Conservation (phyloP, 306 rosid species). For the Pterocarpus santalinus region DNA sequence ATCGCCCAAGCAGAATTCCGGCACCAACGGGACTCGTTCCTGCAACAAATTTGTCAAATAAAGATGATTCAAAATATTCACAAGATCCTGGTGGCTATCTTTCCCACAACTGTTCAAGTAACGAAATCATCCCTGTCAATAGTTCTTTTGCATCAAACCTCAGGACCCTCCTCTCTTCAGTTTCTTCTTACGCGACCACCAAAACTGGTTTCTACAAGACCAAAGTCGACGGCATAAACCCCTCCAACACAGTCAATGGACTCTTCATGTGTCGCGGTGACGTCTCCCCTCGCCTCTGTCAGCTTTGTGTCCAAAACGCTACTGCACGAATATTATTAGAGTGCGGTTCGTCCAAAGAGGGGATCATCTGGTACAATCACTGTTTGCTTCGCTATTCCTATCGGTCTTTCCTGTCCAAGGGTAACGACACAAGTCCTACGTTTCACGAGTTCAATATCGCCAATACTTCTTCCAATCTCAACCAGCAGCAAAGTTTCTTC, state of each 20-base stretch:
- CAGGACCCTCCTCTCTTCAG: constrained; percentile 18
- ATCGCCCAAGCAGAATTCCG: background rate
- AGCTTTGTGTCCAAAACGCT: constrained; percentile 19
- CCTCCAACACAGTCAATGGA: constrained; percentile 28
- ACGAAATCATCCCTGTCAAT: background rate
- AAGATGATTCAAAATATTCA: background rate
- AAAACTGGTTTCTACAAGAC: constrained; percentile 25
- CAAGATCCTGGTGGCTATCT: background rate
- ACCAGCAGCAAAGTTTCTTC: constrained; percentile 16
- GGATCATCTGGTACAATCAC: constrained; percentile 27
- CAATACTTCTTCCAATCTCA: background rate
- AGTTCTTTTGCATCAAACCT: background rate
- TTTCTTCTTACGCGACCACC: constrained; percentile 31
- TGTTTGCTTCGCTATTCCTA: constrained; percentile 37
- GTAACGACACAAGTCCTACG: background rate
- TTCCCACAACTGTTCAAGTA: constrained; percentile 10
- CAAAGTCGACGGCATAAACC: background rate
- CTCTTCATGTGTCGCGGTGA: constrained; percentile 46
- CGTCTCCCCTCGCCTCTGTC: background rate
- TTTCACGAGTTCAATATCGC: constrained; percentile 4
- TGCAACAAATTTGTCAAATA: background rate
- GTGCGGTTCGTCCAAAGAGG: background rate
- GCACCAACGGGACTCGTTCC: background rate
- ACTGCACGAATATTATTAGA: background rate
- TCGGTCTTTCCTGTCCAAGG: background rate